These are phyloP conservation scores for Fraxinus platypoda DNA, from an alignment of 305 asterid species.

Conservation along the genomic window DNA sequence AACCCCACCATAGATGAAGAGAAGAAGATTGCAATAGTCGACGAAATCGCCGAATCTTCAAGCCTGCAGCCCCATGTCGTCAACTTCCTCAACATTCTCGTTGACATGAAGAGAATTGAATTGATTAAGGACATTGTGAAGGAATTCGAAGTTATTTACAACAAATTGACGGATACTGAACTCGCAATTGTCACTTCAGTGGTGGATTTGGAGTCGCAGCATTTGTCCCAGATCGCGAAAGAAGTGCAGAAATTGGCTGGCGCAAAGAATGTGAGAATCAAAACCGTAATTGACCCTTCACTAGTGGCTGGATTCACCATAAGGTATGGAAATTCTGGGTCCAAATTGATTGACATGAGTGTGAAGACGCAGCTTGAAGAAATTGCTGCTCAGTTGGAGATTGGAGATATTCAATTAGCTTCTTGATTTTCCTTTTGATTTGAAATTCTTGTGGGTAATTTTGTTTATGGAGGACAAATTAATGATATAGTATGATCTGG, in stretches of 20 bases:
- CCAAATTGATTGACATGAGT: constrained; percentile 86
- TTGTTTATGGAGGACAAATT: not conserved
- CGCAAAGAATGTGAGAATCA: constrained; percentile 70
- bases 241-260: constrained; percentile 72
- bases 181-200: constrained; percentile 76
- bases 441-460: not conserved
- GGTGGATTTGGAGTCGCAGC: constrained; percentile 71
- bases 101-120: constrained; percentile 73
- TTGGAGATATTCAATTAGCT: constrained; percentile 71
- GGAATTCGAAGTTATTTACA: constrained; percentile 68
- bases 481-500: not conserved
- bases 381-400: constrained; percentile 64
- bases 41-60: constrained; percentile 46
- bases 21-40: constrained; percentile 45
- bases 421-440: constrained; percentile 14
- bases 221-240: constrained; percentile 80
- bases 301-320: constrained; percentile 89
- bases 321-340: constrained; percentile 68
- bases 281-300: constrained; percentile 58
- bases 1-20: constrained; percentile 51
- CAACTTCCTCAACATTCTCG: constrained; percentile 64
- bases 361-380: constrained; percentile 90
- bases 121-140: constrained; percentile 54
- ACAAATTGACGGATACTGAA: constrained; percentile 59
- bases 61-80: constrained; percentile 64